Percentiles rank a stretch among this genome's conserved stretches.
Conservation (phyloP, 2,329 filamentous ascomycete genomes). For the Septoria linicola region DNA sequence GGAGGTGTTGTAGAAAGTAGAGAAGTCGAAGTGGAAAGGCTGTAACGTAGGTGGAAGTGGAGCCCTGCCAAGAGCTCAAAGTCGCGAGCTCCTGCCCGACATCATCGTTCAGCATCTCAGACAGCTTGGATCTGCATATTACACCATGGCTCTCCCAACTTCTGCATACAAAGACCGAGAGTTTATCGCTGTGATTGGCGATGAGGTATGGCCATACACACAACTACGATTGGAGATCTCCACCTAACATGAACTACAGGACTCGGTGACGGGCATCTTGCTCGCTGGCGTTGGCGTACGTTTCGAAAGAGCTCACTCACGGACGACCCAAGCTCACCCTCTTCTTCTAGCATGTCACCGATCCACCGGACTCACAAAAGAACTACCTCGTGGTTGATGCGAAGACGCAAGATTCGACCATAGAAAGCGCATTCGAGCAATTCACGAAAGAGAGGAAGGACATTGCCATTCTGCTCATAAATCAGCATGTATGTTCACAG, state of each 20-base stretch:
- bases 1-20: too few relatives aligned
- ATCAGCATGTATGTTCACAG: constrained; percentile 74
- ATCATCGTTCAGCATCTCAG: background rate
- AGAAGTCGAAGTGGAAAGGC: too few relatives aligned
- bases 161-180: constrained; percentile 75
- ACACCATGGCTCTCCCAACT: constrained; percentile 57
- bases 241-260: constrained; percentile 52
- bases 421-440: constrained; percentile 84
- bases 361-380: constrained; percentile 84
- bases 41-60: too few relatives aligned
- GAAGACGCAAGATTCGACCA: constrained; percentile 85
- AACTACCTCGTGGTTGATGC: constrained; percentile 96
- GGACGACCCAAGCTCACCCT: background rate
- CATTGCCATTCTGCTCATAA: constrained; percentile 94
- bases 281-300: constrained; percentile 91
- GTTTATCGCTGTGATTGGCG: constrained; percentile 95
- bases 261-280: constrained; percentile 92
- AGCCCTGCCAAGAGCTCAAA: background rate
- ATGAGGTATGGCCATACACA: constrained; percentile 64
- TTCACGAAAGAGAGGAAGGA: constrained; percentile 92
- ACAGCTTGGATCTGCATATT: background rate
- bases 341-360: constrained; percentile 73
- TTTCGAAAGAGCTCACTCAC: constrained; percentile 16
- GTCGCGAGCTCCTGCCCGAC: background rate
- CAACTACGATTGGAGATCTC: background rate